Base-by-base conservation (phyloP, 768 basidiomycete species). In the Amylocystis lapponica region DNA sequence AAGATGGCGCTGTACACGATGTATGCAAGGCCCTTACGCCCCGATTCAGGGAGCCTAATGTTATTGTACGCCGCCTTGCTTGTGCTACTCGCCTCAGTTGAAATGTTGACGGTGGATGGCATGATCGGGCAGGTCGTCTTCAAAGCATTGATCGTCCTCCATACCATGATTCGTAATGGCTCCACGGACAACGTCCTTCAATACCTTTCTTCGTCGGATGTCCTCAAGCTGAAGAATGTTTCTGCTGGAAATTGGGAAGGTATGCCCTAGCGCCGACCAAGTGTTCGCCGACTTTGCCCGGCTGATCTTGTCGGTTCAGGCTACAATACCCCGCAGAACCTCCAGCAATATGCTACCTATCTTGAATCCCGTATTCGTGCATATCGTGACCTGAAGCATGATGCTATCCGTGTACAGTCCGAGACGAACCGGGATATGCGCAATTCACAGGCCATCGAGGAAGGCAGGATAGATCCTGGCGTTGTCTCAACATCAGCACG, bases 121-220 rank as follows among this genome's bases (percentile, higher is more conserved):
- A 11, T 29, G 14, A 17, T 23, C 17, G 27, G 17, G 23, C 55
- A 96, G 93, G 76, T 98, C 52, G 93, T 90, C n/a, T 97, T 98
- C 79, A 99, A 99, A 60, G 92, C 93, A 0, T 71, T 98, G 52
- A 84, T 99, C 54, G 90, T 95, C 3, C 70, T 98, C 6, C 96
- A 99, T 61, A 90, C 83, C 25, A 92, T 99, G 89, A 88, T 98
- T 60, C 81, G 96, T 21, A 91, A 89, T 48, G 96, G 96, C n/a
- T 76, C 88, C 2, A 96, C 94, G 5, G 93, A 98, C 69, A 90
- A 93, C 59, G 78, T 97, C 11, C 75, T 97, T 16, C 71, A 78
- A 11, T 85, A 92, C 64, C 76, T 98, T 29, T 83, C 89, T 5
- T 76, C 82, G 26, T 75, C 81, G 2, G 89, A 95, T 52, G 72